These are phyloP conservation scores for Boletellus ananiceps DNA, from an alignment of 768 basidiomycete species.

Conservation along the genomic window DNA sequence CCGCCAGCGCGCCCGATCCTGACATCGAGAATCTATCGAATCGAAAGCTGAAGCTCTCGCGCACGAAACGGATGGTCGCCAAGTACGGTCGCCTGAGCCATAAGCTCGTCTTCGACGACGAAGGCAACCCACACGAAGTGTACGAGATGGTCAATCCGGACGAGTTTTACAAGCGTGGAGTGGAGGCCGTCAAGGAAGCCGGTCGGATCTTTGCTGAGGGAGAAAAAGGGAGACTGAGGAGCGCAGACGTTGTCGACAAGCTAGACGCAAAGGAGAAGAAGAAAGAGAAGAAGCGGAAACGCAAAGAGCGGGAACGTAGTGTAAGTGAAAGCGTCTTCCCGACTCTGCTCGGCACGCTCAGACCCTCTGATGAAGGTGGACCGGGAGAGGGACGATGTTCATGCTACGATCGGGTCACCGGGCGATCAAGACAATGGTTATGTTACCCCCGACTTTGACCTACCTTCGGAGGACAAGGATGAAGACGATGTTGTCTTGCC, in stretches of 20 bases:
- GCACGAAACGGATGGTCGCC: conserved; percentile 66
- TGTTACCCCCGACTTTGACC: conserved; percentile 65
- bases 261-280: conserved; percentile 83
- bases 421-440: conserved; percentile 63
- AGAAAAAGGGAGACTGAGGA: conserved; percentile 68
- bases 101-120: conserved; percentile 89
- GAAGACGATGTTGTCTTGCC: conserved; percentile 29
- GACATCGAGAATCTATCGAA: conserved; percentile 66
- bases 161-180: conserved; percentile 65
- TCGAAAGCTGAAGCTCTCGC: conserved; percentile 73
- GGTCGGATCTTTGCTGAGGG: conserved; percentile 66
- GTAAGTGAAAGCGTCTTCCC: conserved; percentile 13
- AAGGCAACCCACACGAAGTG: conserved; percentile 71
- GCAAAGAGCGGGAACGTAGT: conserved; percentile 68
- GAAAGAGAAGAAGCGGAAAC: conserved; percentile 86
- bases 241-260: conserved; percentile 72
- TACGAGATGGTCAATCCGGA: conserved; percentile 80
- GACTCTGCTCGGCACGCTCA: background rate
- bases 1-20: conserved; percentile 30
- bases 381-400: conserved; percentile 26
- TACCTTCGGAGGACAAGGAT: conserved; percentile 38
- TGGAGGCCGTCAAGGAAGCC: conserved; percentile 60
- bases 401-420: conserved; percentile 31
- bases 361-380: conserved; percentile 14
- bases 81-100: conserved; percentile 55